A percentile compares a stretch with the other conserved stretches of the same genome.
phyloP scores from a whole-genome alignment of 768 basidiomycete species.

The Boletus barrowsii region DNA sequence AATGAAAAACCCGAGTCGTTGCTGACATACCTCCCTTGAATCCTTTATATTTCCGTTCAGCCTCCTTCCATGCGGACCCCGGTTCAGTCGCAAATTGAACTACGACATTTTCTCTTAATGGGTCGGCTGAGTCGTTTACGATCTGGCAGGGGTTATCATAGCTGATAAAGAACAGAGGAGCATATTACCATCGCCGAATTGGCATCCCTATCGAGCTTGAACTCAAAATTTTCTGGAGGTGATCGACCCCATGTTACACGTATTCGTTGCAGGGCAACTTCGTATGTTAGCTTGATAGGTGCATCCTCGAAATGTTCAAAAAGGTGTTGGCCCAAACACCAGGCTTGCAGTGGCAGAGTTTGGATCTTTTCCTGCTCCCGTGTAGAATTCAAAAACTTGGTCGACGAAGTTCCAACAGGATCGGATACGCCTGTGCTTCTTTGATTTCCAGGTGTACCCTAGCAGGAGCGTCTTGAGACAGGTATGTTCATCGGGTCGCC shows the following conservation, averaged over 20 bases:
- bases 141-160: constrained; percentile 13
- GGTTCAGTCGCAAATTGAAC: constrained; percentile 16
- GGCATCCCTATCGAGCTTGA: constrained; percentile 19
- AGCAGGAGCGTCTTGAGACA: constrained; percentile 3
- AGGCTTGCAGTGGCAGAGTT: constrained; percentile 25
- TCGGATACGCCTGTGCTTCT: constrained; percentile 8
- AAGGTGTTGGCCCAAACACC: constrained; percentile 24
- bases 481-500: neutral
- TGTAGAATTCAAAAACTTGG: constrained; percentile 19
- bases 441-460: constrained; percentile 3
- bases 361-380: constrained; percentile 4
- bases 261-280: constrained; percentile 1
- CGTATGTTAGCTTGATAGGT: constrained; percentile 17
- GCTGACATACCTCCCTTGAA: constrained; percentile 26
- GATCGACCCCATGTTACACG: constrained; percentile 9
- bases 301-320: constrained; percentile 13
- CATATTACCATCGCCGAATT: constrained; percentile 12
- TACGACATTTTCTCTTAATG: constrained; percentile 18
- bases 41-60: constrained; percentile 12
- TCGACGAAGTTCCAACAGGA: constrained; percentile 28
- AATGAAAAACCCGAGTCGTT: neutral
- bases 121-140: constrained; percentile 13
- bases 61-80: constrained; percentile 4
- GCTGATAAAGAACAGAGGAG: neutral
- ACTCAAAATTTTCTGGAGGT: constrained; percentile 7